Conservation (phyloP, 2,329 filamentous ascomycete genomes). For the Sporothrix variecibatus region DNA sequence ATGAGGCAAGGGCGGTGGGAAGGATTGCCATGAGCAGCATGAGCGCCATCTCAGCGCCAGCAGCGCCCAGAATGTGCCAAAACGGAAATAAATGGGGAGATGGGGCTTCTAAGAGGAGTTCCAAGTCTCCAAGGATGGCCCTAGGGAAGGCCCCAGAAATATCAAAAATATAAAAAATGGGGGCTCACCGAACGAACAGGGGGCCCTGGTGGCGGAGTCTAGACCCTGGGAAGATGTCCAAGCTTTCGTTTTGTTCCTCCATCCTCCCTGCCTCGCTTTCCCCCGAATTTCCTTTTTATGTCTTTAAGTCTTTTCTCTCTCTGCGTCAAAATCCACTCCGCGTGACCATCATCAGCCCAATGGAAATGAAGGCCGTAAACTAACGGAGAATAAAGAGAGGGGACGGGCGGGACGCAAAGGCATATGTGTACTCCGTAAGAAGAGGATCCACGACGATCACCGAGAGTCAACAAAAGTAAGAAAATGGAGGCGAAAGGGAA, state of each 20-base stretch:
- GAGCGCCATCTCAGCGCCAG: no score
- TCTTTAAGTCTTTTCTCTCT: not conserved
- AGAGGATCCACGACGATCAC: not conserved
- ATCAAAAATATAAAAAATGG: not conserved
- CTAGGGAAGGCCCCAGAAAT: not conserved
- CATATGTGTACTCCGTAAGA: no score
- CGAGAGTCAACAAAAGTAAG: not conserved
- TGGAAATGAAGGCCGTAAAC: not conserved
- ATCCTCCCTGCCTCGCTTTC: not conserved
- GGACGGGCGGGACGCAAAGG: not conserved
- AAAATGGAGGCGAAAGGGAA: not conserved
- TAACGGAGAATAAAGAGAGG: not conserved
- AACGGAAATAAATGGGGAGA: not conserved
- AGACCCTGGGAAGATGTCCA: not conserved
- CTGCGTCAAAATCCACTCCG: not conserved
- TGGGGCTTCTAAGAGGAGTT: no score
- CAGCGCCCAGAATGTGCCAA: not conserved
- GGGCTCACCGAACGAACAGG: slow-evolving; percentile 1
- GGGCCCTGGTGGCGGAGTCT: slow-evolving; percentile 9
- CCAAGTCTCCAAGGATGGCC: no score
- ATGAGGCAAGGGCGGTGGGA: not conserved
- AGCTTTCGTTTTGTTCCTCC: not conserved
- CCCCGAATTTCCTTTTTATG: not conserved
- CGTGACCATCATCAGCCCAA: not conserved
- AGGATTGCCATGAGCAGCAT: no score